phyloP scores from a whole-genome alignment of 441 rosid genomes.

The Macaranga tanarius region DNA sequence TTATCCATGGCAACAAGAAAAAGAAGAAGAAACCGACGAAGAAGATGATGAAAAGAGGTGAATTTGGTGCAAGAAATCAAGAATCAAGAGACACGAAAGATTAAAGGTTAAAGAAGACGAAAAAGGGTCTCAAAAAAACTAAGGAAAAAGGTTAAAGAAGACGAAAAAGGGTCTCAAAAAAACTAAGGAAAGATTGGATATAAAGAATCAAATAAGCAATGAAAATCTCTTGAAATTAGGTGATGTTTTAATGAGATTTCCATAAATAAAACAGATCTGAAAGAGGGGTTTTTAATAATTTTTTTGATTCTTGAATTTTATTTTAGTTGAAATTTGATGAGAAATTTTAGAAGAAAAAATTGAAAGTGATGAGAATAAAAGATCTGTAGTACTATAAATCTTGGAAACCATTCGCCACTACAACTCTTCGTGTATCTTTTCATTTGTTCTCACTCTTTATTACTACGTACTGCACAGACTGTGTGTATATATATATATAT shows the following conservation, averaged over 20 bases:
- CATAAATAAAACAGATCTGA: background rate
- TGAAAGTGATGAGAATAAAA: background rate
- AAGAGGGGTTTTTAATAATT: background rate
- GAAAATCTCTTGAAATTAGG: slow-evolving; percentile 4
- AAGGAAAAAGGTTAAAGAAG: background rate
- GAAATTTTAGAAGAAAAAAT: too few relatives aligned
- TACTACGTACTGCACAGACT: background rate
- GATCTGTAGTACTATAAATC: background rate
- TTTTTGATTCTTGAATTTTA: too few relatives aligned
- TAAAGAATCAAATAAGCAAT: slow-evolving; percentile 2
- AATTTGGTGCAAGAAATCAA: background rate
- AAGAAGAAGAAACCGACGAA: background rate
- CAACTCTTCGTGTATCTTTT: slow-evolving; percentile 21
- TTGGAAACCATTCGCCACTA: slow-evolving; percentile 14
- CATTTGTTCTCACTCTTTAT: slow-evolving; percentile 5
- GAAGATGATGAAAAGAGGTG: background rate
- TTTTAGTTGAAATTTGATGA: too few relatives aligned
- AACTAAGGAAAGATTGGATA: slow-evolving; percentile 5
- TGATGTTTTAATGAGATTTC: background rate
- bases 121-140: background rate
- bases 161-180: background rate
- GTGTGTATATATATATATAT: too few relatives aligned
- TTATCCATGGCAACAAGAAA: slow-evolving; percentile 5
- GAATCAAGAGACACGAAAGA: too few relatives aligned
- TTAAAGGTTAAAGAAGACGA: too few relatives aligned